phyloP scores from a whole-genome alignment of 768 basidiomycete genomes.

The Dacryopinax primogenitus region DNA sequence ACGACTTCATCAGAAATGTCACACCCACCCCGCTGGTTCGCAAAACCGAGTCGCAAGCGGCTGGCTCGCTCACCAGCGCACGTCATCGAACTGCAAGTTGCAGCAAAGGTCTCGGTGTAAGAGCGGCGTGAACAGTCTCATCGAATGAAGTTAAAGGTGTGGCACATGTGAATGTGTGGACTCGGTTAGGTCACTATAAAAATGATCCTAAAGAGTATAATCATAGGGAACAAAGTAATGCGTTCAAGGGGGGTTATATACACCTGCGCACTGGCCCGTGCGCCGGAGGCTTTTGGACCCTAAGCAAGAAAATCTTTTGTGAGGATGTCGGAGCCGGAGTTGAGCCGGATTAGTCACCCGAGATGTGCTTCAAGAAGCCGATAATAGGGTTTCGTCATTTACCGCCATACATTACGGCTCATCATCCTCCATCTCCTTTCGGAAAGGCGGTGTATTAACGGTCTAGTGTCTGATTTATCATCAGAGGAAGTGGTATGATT shows the following conservation, averaged over 20 bases:
- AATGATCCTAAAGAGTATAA: constrained; percentile 10
- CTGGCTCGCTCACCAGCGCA: constrained; percentile 4
- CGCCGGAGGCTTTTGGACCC: not conserved
- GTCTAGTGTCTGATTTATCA: too few species aligned
- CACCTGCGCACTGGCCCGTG: constrained; percentile 1
- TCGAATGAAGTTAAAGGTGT: constrained; percentile 8
- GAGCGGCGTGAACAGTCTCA: constrained; percentile 7
- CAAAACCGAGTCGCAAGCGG: constrained; percentile 5
- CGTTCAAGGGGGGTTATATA: not conserved
- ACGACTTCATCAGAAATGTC: constrained; percentile 8
- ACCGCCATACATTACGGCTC: too few species aligned
- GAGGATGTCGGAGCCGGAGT: too few species aligned
- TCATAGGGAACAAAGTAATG: not conserved
- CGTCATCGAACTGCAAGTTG: constrained; percentile 5
- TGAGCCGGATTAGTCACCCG: too few species aligned
- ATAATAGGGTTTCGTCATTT: too few species aligned
- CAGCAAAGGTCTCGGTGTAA: constrained; percentile 1
- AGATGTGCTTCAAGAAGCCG: too few species aligned
- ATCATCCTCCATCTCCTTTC: too few species aligned
- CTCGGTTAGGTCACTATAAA: constrained; percentile 9
- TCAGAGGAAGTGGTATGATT: too few species aligned
- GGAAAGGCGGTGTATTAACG: too few species aligned
- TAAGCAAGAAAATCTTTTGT: not conserved
- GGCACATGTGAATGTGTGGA: constrained; percentile 7
- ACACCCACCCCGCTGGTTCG: constrained; percentile 2